Base-by-base conservation (phyloP, 2,329 filamentous ascomycete genomes). In the Penicillium sp. region DNA sequence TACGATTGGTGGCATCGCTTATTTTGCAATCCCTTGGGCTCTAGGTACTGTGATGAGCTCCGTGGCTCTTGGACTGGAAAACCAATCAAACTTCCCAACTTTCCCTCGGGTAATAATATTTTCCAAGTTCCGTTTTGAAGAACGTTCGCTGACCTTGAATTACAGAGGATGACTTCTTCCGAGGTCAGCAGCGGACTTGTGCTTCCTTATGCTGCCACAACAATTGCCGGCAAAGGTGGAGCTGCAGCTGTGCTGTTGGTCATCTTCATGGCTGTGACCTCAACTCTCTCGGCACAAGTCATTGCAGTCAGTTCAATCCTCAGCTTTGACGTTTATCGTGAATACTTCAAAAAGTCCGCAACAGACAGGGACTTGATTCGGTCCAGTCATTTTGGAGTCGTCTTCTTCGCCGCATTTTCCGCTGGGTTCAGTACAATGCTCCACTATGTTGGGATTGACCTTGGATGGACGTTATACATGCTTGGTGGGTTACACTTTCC, bases 381-480 rank as follows among this genome's bases (percentile, higher is more conserved):
- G 0, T 78, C 77, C 67, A 80, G 75, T 41, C 80, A 83, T 53
- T 75, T 78, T 9, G 79, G 79, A 0, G 80, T 83, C 1, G 71
- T 83, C 1, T 77, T 78, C 52, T 82, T 81, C 40, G 78, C 75
- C 0, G 59, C 80, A 0, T 79, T 83, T 49, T 76, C 78, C 0
- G 78, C 80, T 0, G 75, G 71, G 0, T 81, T 83, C 51, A 78
- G 78, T 8, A 82, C 79, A 0, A 76, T 79, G 45, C 63, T 83
- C 1, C 74, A 83, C 63, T 81, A 83, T 39, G 80, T 79, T 0
- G 79, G 79, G 0, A 76, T 83, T 4, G 77, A 83, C 40, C 69
- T 84, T 0, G 75, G 77, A 1, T 84, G 80, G 80, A 81, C 78
- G 0, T 53, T 82, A 1, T 82, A 83, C 54, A 80, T 82, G 78